phyloP scores from a whole-genome alignment of 106 monocot species.

The Allium sativum region DNA sequence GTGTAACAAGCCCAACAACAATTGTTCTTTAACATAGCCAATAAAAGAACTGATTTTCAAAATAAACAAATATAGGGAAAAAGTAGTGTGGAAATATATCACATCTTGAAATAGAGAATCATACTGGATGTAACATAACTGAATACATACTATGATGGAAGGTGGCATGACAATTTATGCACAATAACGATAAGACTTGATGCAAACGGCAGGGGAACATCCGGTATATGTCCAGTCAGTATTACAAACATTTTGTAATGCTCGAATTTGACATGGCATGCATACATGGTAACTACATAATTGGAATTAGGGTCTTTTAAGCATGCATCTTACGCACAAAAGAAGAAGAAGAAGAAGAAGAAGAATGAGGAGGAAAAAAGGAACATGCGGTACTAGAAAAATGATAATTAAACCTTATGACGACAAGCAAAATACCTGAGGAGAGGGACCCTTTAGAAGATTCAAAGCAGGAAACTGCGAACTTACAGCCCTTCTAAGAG shows the following conservation, averaged over 20 bases:
- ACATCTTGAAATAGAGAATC: background rate
- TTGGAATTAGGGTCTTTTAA: background rate
- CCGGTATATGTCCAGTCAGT: too few relatives aligned
- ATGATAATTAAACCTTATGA: background rate
- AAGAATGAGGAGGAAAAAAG: background rate
- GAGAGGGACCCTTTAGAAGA: conserved; percentile 19
- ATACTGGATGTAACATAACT: too few relatives aligned
- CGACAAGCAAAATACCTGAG: conserved; percentile 21
- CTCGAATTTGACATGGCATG: too few relatives aligned
- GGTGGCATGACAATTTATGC: too few relatives aligned
- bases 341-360: background rate
- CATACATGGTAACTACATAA: background rate
- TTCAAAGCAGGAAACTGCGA: conserved; percentile 28
- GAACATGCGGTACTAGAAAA: background rate
- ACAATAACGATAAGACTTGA: too few relatives aligned
- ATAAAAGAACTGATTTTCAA: background rate
- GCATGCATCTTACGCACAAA: background rate
- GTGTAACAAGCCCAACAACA: background rate
- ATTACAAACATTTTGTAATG: too few relatives aligned
- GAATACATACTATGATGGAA: too few relatives aligned
- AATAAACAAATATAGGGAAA: background rate
- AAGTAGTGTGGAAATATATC: too few relatives aligned
- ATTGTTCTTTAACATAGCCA: too few relatives aligned
- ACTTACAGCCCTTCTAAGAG: conserved; percentile 32
- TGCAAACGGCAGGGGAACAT: too few relatives aligned